phyloP scores from a whole-genome alignment of 2,329 filamentous ascomycete species.

The Aspergillus sp. region DNA sequence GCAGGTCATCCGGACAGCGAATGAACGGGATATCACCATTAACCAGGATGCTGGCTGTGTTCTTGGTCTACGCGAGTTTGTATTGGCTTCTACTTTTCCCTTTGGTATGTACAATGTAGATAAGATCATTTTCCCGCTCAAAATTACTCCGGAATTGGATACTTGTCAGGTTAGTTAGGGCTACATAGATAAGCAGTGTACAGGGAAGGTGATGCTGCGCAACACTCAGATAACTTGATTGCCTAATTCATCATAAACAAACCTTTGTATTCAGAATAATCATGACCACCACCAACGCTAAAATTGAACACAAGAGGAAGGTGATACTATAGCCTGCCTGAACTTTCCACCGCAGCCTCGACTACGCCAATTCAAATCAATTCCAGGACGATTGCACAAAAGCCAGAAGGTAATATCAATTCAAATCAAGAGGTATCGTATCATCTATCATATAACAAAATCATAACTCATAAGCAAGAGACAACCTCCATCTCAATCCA shows the following conservation, averaged over 20 bases:
- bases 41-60: not conserved
- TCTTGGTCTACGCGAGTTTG: slow-evolving; percentile 8
- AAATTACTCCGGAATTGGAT: too few relatives aligned
- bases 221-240: too few relatives aligned
- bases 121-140: too few relatives aligned
- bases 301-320: not conserved
- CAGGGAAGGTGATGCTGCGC: too few relatives aligned
- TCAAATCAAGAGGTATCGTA: slow-evolving; percentile 1
- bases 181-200: too few relatives aligned
- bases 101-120: too few relatives aligned
- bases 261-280: too few relatives aligned
- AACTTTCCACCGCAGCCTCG: not conserved
- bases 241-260: too few relatives aligned
- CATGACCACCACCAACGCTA: too few relatives aligned
- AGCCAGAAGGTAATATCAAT: not conserved
- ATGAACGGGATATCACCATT: slow-evolving; percentile 12
- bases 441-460: not conserved
- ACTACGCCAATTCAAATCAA: too few relatives aligned
- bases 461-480: not conserved
- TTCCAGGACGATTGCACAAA: too few relatives aligned
- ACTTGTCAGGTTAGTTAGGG: too few relatives aligned
- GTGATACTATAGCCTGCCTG: not conserved
- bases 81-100: slow-evolving; percentile 1
- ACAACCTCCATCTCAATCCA: slow-evolving; percentile 51
- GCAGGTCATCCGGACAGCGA: slow-evolving; percentile 13